Evolutionary conservation across 352 stramenopile species (phyloP).

Genomic region (Globisporangium yorkense): DNA sequence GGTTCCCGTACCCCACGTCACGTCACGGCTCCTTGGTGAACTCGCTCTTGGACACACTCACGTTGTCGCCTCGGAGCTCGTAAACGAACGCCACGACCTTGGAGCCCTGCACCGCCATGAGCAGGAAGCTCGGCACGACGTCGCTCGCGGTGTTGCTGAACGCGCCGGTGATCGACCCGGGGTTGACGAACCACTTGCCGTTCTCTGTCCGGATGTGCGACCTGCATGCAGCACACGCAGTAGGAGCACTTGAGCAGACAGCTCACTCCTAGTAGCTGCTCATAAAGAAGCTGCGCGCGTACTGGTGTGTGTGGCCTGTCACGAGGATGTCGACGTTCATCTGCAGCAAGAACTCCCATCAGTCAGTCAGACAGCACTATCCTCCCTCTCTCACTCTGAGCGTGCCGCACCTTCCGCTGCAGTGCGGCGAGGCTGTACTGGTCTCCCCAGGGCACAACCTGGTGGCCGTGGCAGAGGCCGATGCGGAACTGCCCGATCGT

Average conservation of each 20-base stretch:
- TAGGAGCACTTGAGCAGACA: too few relatives aligned
- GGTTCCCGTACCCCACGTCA: not conserved
- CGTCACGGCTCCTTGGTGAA: slow-evolving; percentile 67
- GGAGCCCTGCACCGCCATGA: slow-evolving; percentile 95
- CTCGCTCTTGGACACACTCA: slow-evolving; percentile 88
- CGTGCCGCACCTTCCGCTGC: slow-evolving; percentile 64
- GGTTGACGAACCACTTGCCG: slow-evolving; percentile 97
- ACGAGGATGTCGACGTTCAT: slow-evolving; percentile 98
- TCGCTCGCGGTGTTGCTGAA: slow-evolving; percentile 81
- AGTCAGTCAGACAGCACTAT: not conserved
- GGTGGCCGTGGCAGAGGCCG: slow-evolving; percentile 96
- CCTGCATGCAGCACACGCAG: slow-evolving; percentile 16
- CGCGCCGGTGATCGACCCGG: slow-evolving; percentile 95
- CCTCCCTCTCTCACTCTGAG: not conserved
- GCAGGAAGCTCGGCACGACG: slow-evolving; percentile 94
- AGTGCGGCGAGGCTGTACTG: slow-evolving; percentile 81
- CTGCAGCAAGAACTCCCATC: slow-evolving; percentile 19
- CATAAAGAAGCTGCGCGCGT: slow-evolving; percentile 9
- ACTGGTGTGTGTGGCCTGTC: slow-evolving; percentile 93
- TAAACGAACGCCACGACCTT: slow-evolving; percentile 98
- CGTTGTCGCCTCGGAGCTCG: slow-evolving; percentile 81
- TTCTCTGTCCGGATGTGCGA: slow-evolving; percentile 90
- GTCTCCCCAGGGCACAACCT: slow-evolving; percentile 92
- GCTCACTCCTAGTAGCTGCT: too few relatives aligned
- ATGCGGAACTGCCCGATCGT: slow-evolving; percentile 96